Base-by-base conservation (phyloP, 1,284 basidiomycete species). In the Uromyces viciae-fabae region DNA sequence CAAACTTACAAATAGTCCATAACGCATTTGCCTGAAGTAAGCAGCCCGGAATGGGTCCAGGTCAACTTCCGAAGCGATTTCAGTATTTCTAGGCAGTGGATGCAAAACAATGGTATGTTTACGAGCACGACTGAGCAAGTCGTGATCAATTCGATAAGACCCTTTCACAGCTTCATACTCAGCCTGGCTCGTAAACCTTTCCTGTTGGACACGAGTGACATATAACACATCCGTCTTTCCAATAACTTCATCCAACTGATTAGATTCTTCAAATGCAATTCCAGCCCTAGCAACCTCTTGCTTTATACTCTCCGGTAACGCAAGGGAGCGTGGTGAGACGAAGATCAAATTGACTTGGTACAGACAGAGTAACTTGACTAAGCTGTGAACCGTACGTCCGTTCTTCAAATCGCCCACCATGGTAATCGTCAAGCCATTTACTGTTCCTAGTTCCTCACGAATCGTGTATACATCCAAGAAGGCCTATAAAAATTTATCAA, bases 31-130 rank as follows among this genome's bases (percentile, higher is more conserved):
- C 71, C 97, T 91, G 92, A 98, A 98, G 88, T 98, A 99, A 42
- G 95, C 95, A 0, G 95, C 96, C 17, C 95, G 90, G 66, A 93
- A 90, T 17, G 91, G 92, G 86, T 99, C 96, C 84, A 97, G 98
- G 87, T 99, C 97, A 75, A 99, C 95, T 86, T 98, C 95, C 7
- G 95, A 93, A 86, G 97, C 95, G 84, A 99, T 96, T 92, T 99
- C 94, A 91, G 84, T 94, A 85, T 95, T 95, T 84, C 97, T 88
- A 25, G 97, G 97, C 64, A 99, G 88, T 22, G 97, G 97, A 87
- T 99, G 97, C 93, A 99, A 95, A 83, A 99, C 95, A 83, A 98
- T 98, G 90, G 96, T 94, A 79, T 94, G 93, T 83, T 94, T 92
- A 88, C 98, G 98, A 38, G 95, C 95, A 81, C 93, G 89, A 36